phyloP scores from a whole-genome alignment of 139 green algal genomes.

The Pseudopediastrum boryanum region DNA sequence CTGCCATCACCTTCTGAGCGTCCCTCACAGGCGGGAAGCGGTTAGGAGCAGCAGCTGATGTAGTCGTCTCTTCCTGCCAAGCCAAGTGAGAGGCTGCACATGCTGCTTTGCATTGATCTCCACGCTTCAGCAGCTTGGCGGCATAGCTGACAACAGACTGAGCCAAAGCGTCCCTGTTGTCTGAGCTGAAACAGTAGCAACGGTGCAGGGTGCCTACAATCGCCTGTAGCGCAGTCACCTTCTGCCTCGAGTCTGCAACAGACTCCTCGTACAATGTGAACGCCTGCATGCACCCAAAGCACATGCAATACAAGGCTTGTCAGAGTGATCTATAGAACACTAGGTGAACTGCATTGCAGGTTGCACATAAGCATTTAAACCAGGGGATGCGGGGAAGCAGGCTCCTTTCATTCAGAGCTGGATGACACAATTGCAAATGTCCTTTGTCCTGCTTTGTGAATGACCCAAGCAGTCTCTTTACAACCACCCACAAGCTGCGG shows the following conservation, averaged over 20 bases:
- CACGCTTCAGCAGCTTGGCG: conserved; percentile 83
- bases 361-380: too few species aligned
- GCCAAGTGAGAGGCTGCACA: conserved; percentile 82
- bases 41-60: neutral
- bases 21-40: conserved; percentile 55
- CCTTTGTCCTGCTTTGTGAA: too few species aligned
- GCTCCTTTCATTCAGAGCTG: too few species aligned
- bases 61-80: conserved; percentile 69
- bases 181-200: conserved; percentile 75
- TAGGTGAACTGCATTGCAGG: too few species aligned
- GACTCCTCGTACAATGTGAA: conserved; percentile 93
- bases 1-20: conserved; percentile 69
- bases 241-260: conserved; percentile 79
- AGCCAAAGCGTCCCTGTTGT: conserved; percentile 81
- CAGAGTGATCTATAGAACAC: too few species aligned
- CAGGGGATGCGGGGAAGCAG: too few species aligned
- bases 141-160: conserved; percentile 82
- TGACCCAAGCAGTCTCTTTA: too few species aligned
- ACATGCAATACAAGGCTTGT: too few species aligned
- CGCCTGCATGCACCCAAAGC: conserved; percentile 58
- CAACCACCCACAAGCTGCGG: too few species aligned
- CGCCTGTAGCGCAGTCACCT: conserved; percentile 73
- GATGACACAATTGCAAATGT: too few species aligned
- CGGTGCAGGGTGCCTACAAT: conserved; percentile 88
- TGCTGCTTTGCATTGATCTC: conserved; percentile 90